phyloP scores from a whole-genome alignment of 169 alveolate genomes.

The Eimeria praecox region DNA sequence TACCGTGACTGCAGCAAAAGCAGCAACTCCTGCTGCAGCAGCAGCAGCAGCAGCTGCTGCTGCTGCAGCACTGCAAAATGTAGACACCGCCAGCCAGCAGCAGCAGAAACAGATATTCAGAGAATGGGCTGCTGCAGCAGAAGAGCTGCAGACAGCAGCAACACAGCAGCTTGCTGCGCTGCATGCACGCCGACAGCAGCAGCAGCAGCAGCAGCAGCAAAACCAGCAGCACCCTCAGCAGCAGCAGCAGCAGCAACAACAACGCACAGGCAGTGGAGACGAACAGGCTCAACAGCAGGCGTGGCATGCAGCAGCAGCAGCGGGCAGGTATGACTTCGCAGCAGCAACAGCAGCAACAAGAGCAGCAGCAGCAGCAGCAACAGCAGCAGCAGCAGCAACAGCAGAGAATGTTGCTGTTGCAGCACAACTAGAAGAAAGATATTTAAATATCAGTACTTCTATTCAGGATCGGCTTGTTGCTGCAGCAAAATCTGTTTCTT shows the following conservation, averaged over 20 bases:
- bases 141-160: slow-evolving; percentile 35
- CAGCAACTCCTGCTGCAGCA: neutral
- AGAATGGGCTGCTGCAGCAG: slow-evolving; percentile 27
- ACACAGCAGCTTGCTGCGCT: neutral
- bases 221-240: neutral
- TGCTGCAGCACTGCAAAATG: neutral
- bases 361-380: neutral
- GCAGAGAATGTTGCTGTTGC: neutral
- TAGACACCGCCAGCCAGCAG: neutral
- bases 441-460: neutral
- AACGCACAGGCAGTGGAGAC: neutral
- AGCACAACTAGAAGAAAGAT: neutral
- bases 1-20: neutral
- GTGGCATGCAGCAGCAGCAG: neutral
- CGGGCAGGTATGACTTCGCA: neutral
- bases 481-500: neutral
- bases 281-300: neutral
- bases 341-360: neutral
- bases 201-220: slow-evolving; percentile 7
- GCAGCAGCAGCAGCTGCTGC: neutral
- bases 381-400: slow-evolving; percentile 4
- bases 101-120: slow-evolving; percentile 1
- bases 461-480: slow-evolving; percentile 3
- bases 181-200: slow-evolving; percentile 20
- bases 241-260: slow-evolving; percentile 18